These are phyloP conservation scores for Rhamnella rubrinervis DNA, from an alignment of 331 rosid genomes.

Conservation along the genomic window DNA sequence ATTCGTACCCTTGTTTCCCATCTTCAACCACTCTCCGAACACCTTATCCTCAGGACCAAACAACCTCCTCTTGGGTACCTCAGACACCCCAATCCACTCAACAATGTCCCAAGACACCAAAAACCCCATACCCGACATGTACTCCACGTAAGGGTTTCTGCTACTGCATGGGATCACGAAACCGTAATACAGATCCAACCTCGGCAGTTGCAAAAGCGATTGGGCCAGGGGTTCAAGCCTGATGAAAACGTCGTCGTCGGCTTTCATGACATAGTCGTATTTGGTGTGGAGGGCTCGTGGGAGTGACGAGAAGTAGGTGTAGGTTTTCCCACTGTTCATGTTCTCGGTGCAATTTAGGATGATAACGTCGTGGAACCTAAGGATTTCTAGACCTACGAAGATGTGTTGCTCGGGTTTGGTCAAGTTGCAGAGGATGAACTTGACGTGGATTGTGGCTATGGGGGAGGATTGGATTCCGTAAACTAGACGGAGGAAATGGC, in stretches of 20 bases:
- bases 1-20: conserved; percentile 24
- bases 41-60: conserved; percentile 36
- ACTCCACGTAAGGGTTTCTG: conserved; percentile 20
- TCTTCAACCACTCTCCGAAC: conserved; percentile 35
- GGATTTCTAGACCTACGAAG: conserved; percentile 22
- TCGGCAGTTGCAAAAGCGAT: conserved; percentile 28
- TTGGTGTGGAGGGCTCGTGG: background rate
- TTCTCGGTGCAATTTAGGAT: conserved; percentile 33
- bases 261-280: conserved; percentile 32
- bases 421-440: conserved; percentile 30
- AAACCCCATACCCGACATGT: conserved; percentile 36
- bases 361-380: conserved; percentile 18
- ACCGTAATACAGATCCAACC: conserved; percentile 28
- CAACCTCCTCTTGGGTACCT: conserved; percentile 4
- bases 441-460: conserved; percentile 22
- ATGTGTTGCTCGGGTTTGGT: conserved; percentile 22
- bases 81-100: conserved; percentile 27
- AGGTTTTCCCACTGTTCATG: conserved; percentile 35
- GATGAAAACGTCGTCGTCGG: conserved; percentile 31
- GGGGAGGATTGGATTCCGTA: conserved; percentile 27
- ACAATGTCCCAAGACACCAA: conserved; percentile 42
- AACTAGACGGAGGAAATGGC: conserved; percentile 33
- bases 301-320: conserved; percentile 29
- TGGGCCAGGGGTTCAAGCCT: conserved; percentile 23
- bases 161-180: conserved; percentile 33